Base-by-base conservation (phyloP, 805 yeast genomes). In the Candida sonorensis region DNA sequence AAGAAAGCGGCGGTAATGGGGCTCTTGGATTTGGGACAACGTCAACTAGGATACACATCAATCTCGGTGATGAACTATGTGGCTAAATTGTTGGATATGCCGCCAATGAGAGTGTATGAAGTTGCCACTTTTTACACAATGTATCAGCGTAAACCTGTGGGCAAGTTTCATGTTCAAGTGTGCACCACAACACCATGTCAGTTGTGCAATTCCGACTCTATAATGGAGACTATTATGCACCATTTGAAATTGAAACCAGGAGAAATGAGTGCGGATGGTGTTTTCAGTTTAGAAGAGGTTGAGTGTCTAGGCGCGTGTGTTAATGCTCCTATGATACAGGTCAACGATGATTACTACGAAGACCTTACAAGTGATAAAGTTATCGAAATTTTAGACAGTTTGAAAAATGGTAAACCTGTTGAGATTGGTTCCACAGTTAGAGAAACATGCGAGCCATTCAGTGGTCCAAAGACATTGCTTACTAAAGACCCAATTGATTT, bases 301-400 rank as follows among this genome's bases (percentile, higher is more conserved):
- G 95, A 84, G 62, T 84, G 95, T 62, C 72, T 83, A 31, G 95
- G 95, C 37, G 95, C 95, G 3, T 84, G 95, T 67, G 87, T 84
- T 31, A 84, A 84, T 57, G 95, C 83, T 7, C 95, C 95, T 33
- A 84, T 84, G 85, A 66, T 85, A 34, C 94, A 84, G 40, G 63
- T 84, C 33, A 83, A 82, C 58, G 94, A 84, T 60, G 87, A 81
- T 54, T 84, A 66, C 61, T 79, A 69, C 51, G 95, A 84, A 62
- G 95, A 84, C 58, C 69, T 84, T 59, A 80, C 88, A 22, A 67
- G 77, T 16, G 81, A 79, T 42, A 69, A 72, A 28, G 73, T 81
- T 17, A 69, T 72, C 22, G 66, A 69, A 39, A 56, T 85, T 28
- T 69, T 84, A 53, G 69, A 76, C 42, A 75, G 69, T 34, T 65